A percentile compares a stretch with the other conserved stretches of the same genome.
These are phyloP conservation scores for Chaetomium sp. DNA, from an alignment of 2,329 filamentous ascomycete species.

Conservation along the genomic window DNA sequence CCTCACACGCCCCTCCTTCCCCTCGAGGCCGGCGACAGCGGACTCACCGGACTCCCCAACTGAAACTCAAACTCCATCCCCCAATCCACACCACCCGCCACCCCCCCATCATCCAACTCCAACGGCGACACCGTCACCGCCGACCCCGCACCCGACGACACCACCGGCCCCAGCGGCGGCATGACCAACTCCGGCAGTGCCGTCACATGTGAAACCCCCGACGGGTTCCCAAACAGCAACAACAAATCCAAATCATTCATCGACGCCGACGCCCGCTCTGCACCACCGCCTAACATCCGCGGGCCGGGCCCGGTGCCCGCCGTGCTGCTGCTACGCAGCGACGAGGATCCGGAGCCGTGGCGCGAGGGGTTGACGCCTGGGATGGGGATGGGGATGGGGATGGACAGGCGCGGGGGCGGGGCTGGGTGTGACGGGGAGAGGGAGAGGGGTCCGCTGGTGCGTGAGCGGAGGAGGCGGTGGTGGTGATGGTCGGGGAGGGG, in stretches of 20 bases:
- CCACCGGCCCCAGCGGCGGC: not conserved
- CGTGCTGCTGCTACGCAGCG: not conserved
- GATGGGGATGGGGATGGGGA: conserved; percentile 20
- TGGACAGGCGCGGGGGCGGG: not conserved
- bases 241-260: conserved; percentile 19
- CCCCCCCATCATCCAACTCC: conserved; percentile 4
- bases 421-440: not conserved
- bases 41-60: conserved; percentile 25
- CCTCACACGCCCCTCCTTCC: not conserved
- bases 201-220: not conserved
- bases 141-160: not conserved
- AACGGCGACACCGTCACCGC: conserved; percentile 17
- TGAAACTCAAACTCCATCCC: conserved; percentile 22
- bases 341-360: not conserved
- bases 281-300: not conserved
- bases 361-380: not conserved
- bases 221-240: conserved; percentile 17
- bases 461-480: conserved; percentile 25
- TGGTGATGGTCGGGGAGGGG: not conserved
- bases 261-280: not conserved
- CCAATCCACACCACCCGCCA: conserved; percentile 1
- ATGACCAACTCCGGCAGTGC: not conserved
- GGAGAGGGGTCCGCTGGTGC: not conserved
- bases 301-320: too few relatives aligned
- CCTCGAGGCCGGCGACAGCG: conserved; percentile 23